Evolutionary conservation across 2,329 filamentous ascomycete genomes (phyloP).

Genomic region (Talaromyces sp.): DNA sequence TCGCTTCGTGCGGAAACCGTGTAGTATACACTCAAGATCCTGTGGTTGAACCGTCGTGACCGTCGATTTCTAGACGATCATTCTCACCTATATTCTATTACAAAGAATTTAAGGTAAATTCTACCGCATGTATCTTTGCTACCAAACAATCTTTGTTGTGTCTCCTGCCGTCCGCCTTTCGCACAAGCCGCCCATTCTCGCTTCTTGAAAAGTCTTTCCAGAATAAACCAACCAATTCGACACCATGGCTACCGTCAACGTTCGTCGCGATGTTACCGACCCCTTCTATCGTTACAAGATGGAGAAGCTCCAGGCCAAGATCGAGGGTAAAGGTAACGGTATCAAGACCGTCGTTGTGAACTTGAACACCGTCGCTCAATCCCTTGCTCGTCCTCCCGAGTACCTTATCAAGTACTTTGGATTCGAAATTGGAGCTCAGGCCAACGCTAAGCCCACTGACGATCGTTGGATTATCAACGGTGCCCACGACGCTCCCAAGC

Average conservation of each 20-base stretch:
- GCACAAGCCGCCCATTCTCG: conserved; percentile 28
- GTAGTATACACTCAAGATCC: conserved; percentile 82
- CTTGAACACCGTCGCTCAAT: conserved; percentile 85
- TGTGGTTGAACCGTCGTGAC: conserved; percentile 70
- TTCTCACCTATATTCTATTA: conserved; percentile 16
- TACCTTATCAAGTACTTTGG: conserved; percentile 99
- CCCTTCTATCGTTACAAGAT: conserved; percentile 99
- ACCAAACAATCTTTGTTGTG: conserved; percentile 46
- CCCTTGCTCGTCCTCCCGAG: conserved; percentile 83
- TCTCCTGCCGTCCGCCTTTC: conserved; percentile 34
- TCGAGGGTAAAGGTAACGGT: conserved; percentile 98
- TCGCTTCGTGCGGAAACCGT: conserved; percentile 92
- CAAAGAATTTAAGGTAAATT: conserved; percentile 12
- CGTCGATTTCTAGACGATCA: conserved; percentile 37
- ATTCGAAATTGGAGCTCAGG: conserved; percentile 97
- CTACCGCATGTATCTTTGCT: conserved; percentile 59
- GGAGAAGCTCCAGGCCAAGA: conserved; percentile 97
- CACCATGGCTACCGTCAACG: conserved; percentile 97
- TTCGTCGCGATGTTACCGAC: conserved; percentile 96
- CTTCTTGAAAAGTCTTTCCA: conserved; percentile 25
- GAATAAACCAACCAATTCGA: conserved; percentile 38
- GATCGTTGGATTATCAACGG: conserved; percentile 99
- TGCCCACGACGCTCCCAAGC: conserved; percentile 88
- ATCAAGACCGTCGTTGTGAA: conserved; percentile 99
- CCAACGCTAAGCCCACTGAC: conserved; percentile 93